Conservation (phyloP, 768 basidiomycete species). For the Termitomyces sp. region DNA sequence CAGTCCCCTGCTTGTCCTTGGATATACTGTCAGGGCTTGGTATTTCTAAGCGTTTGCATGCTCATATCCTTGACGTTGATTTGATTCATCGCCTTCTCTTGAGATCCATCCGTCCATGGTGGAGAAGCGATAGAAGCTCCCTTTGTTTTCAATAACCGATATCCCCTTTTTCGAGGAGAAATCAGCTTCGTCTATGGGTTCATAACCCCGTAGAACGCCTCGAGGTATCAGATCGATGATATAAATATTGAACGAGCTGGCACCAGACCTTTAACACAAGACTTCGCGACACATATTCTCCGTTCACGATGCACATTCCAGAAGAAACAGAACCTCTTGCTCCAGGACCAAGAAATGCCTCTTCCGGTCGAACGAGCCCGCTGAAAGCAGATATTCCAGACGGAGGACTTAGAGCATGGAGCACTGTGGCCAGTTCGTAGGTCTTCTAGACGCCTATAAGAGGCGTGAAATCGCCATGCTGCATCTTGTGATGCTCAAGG, state of each 20-base stretch:
- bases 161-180: background rate
- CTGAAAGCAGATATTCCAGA: slow-evolving; percentile 3
- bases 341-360: background rate
- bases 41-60: background rate
- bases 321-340: background rate
- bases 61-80: background rate
- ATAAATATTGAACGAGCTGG: background rate
- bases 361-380: no score
- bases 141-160: background rate
- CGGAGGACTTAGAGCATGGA: slow-evolving; percentile 9
- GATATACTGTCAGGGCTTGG: background rate
- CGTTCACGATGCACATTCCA: background rate
- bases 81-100: background rate
- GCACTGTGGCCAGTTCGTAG: slow-evolving; percentile 10
- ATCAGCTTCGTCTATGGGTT: background rate
- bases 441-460: background rate
- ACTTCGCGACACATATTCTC: background rate
- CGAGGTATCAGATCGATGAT: background rate
- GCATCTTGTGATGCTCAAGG: background rate
- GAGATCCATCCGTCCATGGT: background rate
- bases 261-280: background rate
- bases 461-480: background rate
- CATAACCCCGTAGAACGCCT: background rate
- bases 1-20: background rate
- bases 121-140: background rate